phyloP scores from a whole-genome alignment of 140 eudicot species.

The Bidens hawaiensis region DNA sequence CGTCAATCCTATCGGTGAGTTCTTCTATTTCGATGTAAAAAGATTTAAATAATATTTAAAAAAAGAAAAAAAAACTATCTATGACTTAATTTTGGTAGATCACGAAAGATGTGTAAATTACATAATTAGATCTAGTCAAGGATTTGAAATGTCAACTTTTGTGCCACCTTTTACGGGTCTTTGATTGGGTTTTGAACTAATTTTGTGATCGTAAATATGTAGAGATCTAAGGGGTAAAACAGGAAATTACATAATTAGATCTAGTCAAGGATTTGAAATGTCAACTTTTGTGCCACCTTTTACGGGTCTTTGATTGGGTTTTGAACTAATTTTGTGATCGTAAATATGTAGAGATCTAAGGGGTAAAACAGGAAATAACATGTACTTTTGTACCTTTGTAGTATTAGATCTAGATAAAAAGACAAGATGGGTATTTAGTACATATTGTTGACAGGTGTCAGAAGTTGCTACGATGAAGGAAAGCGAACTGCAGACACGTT shows the following conservation, averaged over 20 bases:
- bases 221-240: neutral
- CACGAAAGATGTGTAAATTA: too few relatives aligned
- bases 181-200: neutral
- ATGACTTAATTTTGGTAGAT: too few relatives aligned
- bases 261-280: neutral
- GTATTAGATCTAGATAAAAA: too few relatives aligned
- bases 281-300: neutral
- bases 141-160: neutral
- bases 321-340: too few relatives aligned
- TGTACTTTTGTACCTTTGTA: too few relatives aligned
- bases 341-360: neutral
- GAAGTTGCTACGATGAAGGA: neutral
- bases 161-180: neutral
- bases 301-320: neutral
- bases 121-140: neutral
- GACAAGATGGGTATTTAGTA: neutral
- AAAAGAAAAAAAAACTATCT: too few relatives aligned
- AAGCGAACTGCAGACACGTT: slow-evolving; percentile 96
- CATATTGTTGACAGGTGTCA: neutral
- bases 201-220: too few relatives aligned
- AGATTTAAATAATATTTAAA: too few relatives aligned
- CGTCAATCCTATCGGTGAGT: slow-evolving; percentile 84
- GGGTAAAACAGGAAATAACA: too few relatives aligned
- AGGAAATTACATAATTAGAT: neutral
- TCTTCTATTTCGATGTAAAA: too few relatives aligned